Evolutionary conservation across 78 protist genomes (phyloP).

Genomic region (Dictyostelium intermedium): DNA sequence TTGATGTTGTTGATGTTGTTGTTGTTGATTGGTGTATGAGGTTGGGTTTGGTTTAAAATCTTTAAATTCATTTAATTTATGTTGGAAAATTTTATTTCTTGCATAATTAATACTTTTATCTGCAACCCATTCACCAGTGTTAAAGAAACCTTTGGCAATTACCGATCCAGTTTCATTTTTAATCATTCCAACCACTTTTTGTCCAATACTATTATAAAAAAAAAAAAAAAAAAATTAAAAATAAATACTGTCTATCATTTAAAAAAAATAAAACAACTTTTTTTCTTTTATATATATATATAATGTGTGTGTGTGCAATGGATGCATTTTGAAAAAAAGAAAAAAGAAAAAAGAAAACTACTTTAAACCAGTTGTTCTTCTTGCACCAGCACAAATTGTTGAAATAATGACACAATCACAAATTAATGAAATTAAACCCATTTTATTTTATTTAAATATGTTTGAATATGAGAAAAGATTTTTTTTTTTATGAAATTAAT

Average conservation of each 20-base stretch:
- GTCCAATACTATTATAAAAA: neutral
- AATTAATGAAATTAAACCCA: slow-evolving; percentile 33
- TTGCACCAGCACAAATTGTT: slow-evolving; percentile 61
- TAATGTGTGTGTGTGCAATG: too few relatives aligned
- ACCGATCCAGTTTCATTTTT: neutral
- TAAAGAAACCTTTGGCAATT: slow-evolving; percentile 55
- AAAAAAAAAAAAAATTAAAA: neutral
- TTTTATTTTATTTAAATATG: neutral
- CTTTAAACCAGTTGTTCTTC: slow-evolving; percentile 56
- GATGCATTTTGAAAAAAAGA: too few relatives aligned
- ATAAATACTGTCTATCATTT: too few relatives aligned
- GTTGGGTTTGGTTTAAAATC: neutral
- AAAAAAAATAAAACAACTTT: slow-evolving; percentile 13
- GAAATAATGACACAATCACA: slow-evolving; percentile 43
- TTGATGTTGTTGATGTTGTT: neutral
- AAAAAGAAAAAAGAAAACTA: neutral
- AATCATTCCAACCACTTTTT: slow-evolving; percentile 10
- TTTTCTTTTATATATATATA: too few relatives aligned
- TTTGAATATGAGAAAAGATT: neutral
- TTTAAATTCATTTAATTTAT: slow-evolving; percentile 45
- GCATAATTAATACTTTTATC: slow-evolving; percentile 45
- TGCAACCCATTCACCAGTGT: slow-evolving; percentile 77
- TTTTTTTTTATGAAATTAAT: neutral
- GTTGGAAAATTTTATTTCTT: neutral
- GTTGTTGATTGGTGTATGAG: neutral